Base-by-base conservation (phyloP, 106 monocot species). In the Dactylorhiza incarnata region DNA sequence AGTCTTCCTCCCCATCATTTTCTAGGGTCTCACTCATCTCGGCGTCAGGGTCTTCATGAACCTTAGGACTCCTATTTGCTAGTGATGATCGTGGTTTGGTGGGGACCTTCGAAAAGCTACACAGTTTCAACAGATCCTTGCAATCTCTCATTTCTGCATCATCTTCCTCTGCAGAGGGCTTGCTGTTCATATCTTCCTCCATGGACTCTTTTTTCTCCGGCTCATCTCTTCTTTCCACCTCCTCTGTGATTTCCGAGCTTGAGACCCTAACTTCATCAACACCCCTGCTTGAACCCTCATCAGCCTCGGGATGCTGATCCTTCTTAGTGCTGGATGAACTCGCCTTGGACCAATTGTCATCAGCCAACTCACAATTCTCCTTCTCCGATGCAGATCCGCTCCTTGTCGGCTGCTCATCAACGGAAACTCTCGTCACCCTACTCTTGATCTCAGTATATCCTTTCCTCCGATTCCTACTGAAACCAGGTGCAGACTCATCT, bases 291-390 rank as follows among this genome's bases (percentile, higher is more conserved):
- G 70, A 68, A 49, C 74, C 77, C 25, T 43, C 84, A 72, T 79
- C 82, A 43, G 43, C 55, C 12, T 85, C 87, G 10, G 61, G 5
- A 15, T 4, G 51, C 4, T 7, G 63, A 50, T 89, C 86, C 51
- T 78, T 88, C 78, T 62, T 83, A 23, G 65, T 79, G 58, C 84
- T 81, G 15, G 80, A 83, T 63, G 83, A 89, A 72, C 85, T 84
- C 9, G 65, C 85, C 79, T 88, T 85, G 1, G 89, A 86, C 23
- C 77, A 80, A 46, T 82, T 80, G 73, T 90, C 90, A 50, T 90
- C 90, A 48, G 69, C 68, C 44, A 83, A 8, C 2, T 77, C 72
- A 59, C 72, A 75, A 23, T 81, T 83, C 65, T 65, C 65, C 48
- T 76, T 61, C 48, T 90, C 95, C 26, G 83, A 84, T 0, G 68